Conservation (phyloP, 768 basidiomycete species). For the Stropharia rugosoannulata region DNA sequence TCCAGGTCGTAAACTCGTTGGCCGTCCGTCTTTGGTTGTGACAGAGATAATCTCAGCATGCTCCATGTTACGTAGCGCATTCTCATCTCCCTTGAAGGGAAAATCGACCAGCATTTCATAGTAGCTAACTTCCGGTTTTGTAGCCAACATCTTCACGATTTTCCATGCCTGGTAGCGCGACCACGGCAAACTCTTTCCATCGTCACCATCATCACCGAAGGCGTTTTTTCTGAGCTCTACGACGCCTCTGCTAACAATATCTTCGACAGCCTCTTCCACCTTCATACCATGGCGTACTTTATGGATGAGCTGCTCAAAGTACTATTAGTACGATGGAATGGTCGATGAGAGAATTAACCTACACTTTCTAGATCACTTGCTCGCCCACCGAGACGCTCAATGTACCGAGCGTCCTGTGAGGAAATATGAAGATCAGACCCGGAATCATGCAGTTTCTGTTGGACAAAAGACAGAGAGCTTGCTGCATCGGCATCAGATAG, state of each 20-base stretch:
- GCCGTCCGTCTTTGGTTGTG: slow-evolving; percentile 75
- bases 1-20: slow-evolving; percentile 82
- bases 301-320: slow-evolving; percentile 63
- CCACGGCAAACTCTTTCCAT: slow-evolving; percentile 84
- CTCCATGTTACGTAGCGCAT: slow-evolving; percentile 79
- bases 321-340: neutral
- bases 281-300: slow-evolving; percentile 75
- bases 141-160: slow-evolving; percentile 71
- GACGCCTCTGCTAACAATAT: slow-evolving; percentile 79
- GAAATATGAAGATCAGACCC: slow-evolving; percentile 55
- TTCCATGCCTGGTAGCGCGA: slow-evolving; percentile 86
- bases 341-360: slow-evolving; percentile 23
- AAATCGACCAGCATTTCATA: slow-evolving; percentile 78
- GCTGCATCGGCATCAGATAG: slow-evolving; percentile 83
- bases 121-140: slow-evolving; percentile 75
- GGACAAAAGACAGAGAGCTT: slow-evolving; percentile 80
- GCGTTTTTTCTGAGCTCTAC: slow-evolving; percentile 86
- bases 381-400: slow-evolving; percentile 85
- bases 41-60: slow-evolving; percentile 87
- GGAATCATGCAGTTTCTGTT: slow-evolving; percentile 68
- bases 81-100: slow-evolving; percentile 92
- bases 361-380: slow-evolving; percentile 88
- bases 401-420: slow-evolving; percentile 48
- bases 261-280: slow-evolving; percentile 83
- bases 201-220: slow-evolving; percentile 91